phyloP scores from a whole-genome alignment of 2,329 filamentous ascomycete species.

The Pestalotiopsis sp. region DNA sequence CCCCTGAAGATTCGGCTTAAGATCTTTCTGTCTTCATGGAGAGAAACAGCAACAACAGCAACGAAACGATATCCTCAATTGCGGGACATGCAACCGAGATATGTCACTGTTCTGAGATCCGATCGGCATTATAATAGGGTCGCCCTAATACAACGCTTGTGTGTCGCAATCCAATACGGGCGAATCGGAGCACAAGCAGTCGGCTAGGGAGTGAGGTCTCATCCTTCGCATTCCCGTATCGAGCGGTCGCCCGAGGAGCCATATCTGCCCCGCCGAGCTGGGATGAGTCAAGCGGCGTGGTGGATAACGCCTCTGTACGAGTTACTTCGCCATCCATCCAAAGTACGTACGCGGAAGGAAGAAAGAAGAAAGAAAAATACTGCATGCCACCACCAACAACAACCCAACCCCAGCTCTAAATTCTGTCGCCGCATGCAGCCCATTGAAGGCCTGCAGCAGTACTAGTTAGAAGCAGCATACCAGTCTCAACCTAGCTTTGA shows the following conservation, averaged over 20 bases:
- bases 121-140: not conserved
- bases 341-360: not conserved
- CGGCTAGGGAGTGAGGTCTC: not conserved
- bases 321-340: no score
- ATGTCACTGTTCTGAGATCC: not conserved
- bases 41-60: not conserved
- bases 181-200: slow-evolving; percentile 7
- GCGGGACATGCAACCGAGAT: not conserved
- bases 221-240: slow-evolving; percentile 2
- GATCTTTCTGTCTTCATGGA: not conserved
- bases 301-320: not conserved
- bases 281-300: slow-evolving; percentile 12
- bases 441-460: not conserved
- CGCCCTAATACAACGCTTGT: slow-evolving; percentile 1
- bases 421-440: slow-evolving; percentile 7
- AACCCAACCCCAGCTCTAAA: not conserved
- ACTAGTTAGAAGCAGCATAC: not conserved
- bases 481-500: not conserved
- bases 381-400: not conserved
- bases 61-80: not conserved
- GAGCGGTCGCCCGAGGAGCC: not conserved
- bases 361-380: not conserved
- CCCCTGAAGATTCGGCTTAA: not conserved
- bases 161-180: not conserved
- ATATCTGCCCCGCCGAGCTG: not conserved